Base-by-base conservation (phyloP, 306 rosid species). In the Quercus suber region DNA sequence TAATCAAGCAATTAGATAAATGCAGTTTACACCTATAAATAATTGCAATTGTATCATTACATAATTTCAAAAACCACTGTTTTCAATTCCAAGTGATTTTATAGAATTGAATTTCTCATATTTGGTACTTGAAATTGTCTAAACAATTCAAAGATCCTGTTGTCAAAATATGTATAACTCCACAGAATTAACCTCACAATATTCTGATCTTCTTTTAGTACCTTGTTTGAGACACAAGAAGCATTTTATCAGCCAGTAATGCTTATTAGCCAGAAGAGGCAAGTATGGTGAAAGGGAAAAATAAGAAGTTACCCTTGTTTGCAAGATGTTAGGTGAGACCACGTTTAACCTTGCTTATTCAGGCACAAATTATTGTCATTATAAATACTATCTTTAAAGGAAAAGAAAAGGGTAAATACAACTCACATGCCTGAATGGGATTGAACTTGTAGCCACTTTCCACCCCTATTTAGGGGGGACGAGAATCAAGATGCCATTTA, bases 11-110 rank as follows among this genome's bases (percentile, higher is more conserved):
- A 75, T 28, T 4, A 72, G 73, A 73, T 52, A 60, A 76, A 78
- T 33, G 30, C 61, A 78, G 61, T 58, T 43, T 73, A 55, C 15
- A 70, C 37, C 72, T 65, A 80, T 69, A 74, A 70, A 70, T 19
- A 37, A 65, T 52, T 63, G 71, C 60, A 65, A 67, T 25, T 1
- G 41, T 45, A 5, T 35, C 2, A 18, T 67, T 67, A 33, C 9
- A 21, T 52, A 67, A 33, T 33, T 35, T 33, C 23, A 67, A 33
- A 9, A 21, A 23, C 10, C 71, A 35, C 19, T 67, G n/a, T 3
- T 61, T 67, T 67, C 71, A 7, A 67, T 33, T 67, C 27, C 71
- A 67, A 33, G 51, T 67, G 27, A 33, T 33, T 20, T 33, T 15
- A 19, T 17, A 67, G 51, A 67, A n/a, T n/a, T 67, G 27, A 67